These are phyloP conservation scores for Eragrostis curvula DNA, from an alignment of 176 grass and related monocot species.

Conservation along the genomic window DNA sequence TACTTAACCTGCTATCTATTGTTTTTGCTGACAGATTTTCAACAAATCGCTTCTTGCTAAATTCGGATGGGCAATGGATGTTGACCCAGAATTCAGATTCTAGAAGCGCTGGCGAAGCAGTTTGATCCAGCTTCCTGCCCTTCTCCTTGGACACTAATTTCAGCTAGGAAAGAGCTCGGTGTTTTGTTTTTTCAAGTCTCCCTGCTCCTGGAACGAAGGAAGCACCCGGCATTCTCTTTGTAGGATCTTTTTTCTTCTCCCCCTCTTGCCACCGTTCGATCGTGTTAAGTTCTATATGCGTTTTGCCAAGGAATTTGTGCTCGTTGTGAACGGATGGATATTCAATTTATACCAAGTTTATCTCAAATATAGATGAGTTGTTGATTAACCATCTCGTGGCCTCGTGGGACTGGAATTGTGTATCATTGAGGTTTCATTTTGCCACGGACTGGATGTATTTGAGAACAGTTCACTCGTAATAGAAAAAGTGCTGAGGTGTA, in stretches of 20 bases:
- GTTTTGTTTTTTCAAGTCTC: conserved; percentile 36
- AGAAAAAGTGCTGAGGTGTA: conserved; percentile 40
- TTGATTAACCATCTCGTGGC: conserved; percentile 30
- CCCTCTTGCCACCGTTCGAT: conserved; percentile 11
- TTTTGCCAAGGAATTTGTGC: conserved; percentile 42
- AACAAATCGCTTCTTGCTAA: conserved; percentile 92
- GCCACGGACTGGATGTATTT: conserved; percentile 3
- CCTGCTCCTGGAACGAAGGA: conserved; percentile 42
- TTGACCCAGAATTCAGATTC: conserved; percentile 88
- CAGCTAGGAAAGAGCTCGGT: conserved; percentile 63
- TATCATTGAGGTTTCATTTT: conserved; percentile 7
- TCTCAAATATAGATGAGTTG: conserved; percentile 53
- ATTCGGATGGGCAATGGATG: conserved; percentile 91
- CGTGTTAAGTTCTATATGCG: conserved; percentile 40
- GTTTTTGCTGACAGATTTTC: conserved; percentile 77
- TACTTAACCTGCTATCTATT: not conserved
- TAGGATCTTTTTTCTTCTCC: conserved; percentile 16
- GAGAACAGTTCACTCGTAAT: conserved; percentile 18
- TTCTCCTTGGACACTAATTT: conserved; percentile 39
- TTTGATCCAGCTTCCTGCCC: conserved; percentile 37
- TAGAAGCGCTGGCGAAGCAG: conserved; percentile 42
- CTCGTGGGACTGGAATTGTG: not conserved
- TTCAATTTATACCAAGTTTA: conserved; percentile 57
- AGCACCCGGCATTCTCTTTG: conserved; percentile 48
- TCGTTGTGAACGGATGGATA: conserved; percentile 57